Evolutionary conservation across 208 protist genomes (phyloP).

Genomic region (Angomonas deanei): DNA sequence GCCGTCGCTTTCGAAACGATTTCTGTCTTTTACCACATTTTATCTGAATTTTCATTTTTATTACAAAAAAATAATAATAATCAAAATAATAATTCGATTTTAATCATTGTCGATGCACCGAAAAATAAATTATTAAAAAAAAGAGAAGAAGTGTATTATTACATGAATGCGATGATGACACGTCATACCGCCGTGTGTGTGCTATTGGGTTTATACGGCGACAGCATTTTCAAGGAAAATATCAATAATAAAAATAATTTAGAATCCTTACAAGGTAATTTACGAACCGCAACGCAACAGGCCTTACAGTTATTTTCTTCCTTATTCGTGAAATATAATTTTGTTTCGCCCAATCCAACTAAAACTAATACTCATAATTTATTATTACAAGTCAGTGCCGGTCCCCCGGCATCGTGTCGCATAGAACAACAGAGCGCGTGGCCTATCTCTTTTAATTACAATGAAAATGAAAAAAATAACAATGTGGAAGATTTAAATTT

Average conservation of each 20-base stretch:
- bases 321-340: not conserved
- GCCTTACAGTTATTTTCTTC: not conserved
- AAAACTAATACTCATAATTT: not conserved
- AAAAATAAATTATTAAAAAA: not conserved
- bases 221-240: not conserved
- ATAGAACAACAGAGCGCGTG: not conserved
- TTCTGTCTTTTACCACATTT: not conserved
- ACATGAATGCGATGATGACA: not conserved
- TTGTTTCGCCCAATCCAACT: not conserved
- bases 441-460: not conserved
- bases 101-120: not conserved
- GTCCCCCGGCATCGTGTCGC: not conserved
- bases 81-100: not conserved
- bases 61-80: not conserved
- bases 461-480: not conserved
- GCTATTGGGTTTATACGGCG: not conserved
- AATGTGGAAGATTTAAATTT: not conserved
- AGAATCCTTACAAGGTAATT: not conserved
- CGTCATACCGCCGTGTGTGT: not conserved
- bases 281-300: not conserved
- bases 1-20: not conserved
- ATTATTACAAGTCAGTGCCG: not conserved
- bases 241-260: not conserved
- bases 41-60: not conserved
- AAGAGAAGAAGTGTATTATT: not conserved